Conservation (phyloP, 176 grass and related monocot species). For the Carex cristatella region DNA sequence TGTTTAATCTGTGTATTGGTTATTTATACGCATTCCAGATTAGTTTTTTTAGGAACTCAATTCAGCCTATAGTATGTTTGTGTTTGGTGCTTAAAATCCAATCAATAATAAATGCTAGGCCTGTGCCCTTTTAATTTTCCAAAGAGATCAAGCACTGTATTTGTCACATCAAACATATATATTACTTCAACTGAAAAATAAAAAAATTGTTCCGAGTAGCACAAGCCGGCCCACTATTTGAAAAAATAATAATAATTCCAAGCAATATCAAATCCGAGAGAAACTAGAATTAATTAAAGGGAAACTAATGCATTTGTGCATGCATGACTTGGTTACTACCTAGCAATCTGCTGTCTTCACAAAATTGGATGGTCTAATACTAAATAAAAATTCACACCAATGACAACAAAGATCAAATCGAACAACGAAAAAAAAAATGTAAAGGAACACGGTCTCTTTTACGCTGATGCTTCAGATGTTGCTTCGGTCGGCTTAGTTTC, state of each 20-base stretch:
- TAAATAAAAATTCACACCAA: not conserved
- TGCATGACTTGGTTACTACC: slow-evolving; percentile 1
- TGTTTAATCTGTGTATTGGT: not conserved
- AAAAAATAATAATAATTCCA: not conserved
- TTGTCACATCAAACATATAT: not conserved
- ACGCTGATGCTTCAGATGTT: not conserved
- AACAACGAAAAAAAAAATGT: slow-evolving; percentile 7
- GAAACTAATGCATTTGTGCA: not conserved
- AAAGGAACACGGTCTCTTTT: not conserved
- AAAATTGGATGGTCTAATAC: slow-evolving; percentile 13
- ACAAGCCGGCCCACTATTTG: too few relatives aligned
- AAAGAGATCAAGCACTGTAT: not conserved
- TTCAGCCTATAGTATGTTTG: not conserved
- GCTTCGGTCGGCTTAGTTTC: slow-evolving; percentile 13
- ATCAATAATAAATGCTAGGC: not conserved
- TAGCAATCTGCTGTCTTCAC: slow-evolving; percentile 7
- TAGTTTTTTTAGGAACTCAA: not conserved
- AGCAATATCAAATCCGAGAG: not conserved
- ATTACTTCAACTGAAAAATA: not conserved
- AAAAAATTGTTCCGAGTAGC: not conserved
- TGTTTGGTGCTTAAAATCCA: not conserved
- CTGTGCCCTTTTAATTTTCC: not conserved
- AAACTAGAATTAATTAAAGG: not conserved
- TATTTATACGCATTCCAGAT: not conserved
- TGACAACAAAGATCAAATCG: not conserved